These are phyloP conservation scores for Colletotrichum horii DNA, from an alignment of 2,329 filamentous ascomycete genomes.

Conservation along the genomic window DNA sequence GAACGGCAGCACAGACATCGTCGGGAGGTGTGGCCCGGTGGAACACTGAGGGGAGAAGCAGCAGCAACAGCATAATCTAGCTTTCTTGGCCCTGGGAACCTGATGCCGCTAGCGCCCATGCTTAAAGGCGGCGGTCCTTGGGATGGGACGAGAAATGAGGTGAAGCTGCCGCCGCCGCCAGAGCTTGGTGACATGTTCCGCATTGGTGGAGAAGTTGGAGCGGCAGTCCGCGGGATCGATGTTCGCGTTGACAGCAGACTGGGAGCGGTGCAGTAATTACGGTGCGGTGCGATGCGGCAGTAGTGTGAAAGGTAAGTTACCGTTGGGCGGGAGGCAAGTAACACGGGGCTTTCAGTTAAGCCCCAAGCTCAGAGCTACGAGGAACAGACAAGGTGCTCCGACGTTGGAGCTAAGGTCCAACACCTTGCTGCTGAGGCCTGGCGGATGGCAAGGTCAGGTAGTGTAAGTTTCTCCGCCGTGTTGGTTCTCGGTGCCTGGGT, in stretches of 20 bases:
- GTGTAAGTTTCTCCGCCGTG: constrained; percentile 8
- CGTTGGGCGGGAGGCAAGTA: background rate
- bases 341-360: background rate
- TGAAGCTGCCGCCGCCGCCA: background rate
- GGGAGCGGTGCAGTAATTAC: background rate
- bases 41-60: background rate
- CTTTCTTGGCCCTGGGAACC: constrained; percentile 17
- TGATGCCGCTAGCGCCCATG: constrained; percentile 18
- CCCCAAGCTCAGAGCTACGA: background rate
- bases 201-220: constrained; percentile 1
- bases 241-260: background rate
- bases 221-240: constrained; percentile 12
- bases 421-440: background rate
- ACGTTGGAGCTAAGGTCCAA: background rate
- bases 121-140: constrained; percentile 11
- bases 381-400: background rate
- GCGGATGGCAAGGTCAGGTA: background rate
- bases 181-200: constrained; percentile 6
- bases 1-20: constrained; percentile 18
- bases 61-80: constrained; percentile 10
- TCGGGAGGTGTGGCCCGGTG: background rate
- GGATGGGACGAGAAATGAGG: constrained; percentile 21
- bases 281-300: background rate
- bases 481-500: constrained; percentile 4
- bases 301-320: background rate